Evolutionary conservation across 2,329 filamentous ascomycete species (phyloP).

Genomic region (Aspergillus cejpii): DNA sequence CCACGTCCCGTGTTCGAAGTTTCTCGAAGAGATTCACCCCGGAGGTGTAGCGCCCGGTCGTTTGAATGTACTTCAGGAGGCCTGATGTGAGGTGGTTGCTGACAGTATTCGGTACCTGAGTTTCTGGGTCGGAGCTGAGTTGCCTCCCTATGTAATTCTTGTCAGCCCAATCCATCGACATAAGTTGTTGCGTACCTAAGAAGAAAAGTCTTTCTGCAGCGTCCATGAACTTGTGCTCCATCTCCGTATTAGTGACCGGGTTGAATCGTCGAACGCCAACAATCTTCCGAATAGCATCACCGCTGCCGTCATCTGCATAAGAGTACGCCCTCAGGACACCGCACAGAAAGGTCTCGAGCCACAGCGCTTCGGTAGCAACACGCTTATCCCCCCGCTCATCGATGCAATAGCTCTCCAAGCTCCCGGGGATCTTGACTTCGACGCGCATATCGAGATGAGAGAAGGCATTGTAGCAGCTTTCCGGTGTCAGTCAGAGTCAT

Average conservation of each 20-base stretch:
- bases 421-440: conserved; percentile 92
- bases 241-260: conserved; percentile 95
- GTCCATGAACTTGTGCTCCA: conserved; percentile 90
- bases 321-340: conserved; percentile 90
- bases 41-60: conserved; percentile 86
- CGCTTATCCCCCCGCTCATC: conserved; percentile 94
- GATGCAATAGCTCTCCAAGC: conserved; percentile 93
- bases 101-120: conserved; percentile 94
- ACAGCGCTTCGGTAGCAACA: conserved; percentile 85
- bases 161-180: conserved; percentile 14
- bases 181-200: conserved; percentile 53
- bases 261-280: conserved; percentile 97
- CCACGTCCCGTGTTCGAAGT: conserved; percentile 78
- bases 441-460: conserved; percentile 97
- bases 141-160: conserved; percentile 63
- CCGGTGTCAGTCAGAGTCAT: conserved; percentile 11
- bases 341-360: conserved; percentile 96
- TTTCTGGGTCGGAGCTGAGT: conserved; percentile 90
- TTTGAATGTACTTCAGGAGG: conserved; percentile 87
- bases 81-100: conserved; percentile 95
- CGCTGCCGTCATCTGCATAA: conserved; percentile 91
- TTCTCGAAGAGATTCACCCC: conserved; percentile 98
- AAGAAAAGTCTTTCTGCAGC: conserved; percentile 95
- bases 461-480: conserved; percentile 97
- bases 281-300: conserved; percentile 91